phyloP scores from a whole-genome alignment of 129 eudicot species.

The Mikania micrantha region DNA sequence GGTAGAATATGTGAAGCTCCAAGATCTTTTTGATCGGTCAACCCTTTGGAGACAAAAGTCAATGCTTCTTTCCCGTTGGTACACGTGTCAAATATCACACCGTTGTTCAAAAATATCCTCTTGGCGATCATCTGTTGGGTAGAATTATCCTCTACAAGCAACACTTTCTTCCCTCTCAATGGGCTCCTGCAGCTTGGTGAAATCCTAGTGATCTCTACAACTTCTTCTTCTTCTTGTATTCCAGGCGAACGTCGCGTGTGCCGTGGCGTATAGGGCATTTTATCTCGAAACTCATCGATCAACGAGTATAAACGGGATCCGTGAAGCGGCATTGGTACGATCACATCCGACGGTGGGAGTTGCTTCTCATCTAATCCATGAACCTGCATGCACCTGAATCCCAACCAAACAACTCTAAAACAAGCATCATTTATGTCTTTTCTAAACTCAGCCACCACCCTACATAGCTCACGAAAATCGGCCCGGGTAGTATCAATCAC shows the following conservation, averaged over 20 bases:
- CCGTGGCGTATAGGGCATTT: not conserved
- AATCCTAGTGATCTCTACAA: slow-evolving; percentile 12
- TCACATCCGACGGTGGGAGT: slow-evolving; percentile 46
- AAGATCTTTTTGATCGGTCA: slow-evolving; percentile 18
- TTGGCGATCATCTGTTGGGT: slow-evolving; percentile 26
- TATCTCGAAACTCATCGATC: slow-evolving; percentile 39
- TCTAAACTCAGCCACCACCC: slow-evolving; percentile 56
- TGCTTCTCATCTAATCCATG: slow-evolving; percentile 43
- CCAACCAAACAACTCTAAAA: slow-evolving; percentile 56
- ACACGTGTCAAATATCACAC: slow-evolving; percentile 27
- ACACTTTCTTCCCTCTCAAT: slow-evolving; percentile 33
- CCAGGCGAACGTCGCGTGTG: not conserved
- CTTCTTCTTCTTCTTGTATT: not conserved
- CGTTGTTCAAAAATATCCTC: slow-evolving; percentile 16
- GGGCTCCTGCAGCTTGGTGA: slow-evolving; percentile 13
- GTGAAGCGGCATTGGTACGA: slow-evolving; percentile 55
- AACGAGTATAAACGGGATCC: slow-evolving; percentile 50
- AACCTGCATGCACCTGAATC: slow-evolving; percentile 24
- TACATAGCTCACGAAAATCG: slow-evolving; percentile 27
- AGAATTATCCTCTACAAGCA: slow-evolving; percentile 36
- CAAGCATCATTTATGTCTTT: slow-evolving; percentile 20
- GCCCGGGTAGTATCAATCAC: slow-evolving; percentile 49
- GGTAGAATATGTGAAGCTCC: slow-evolving; percentile 30
- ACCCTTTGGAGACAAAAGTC: slow-evolving; percentile 24
- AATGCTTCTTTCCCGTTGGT: slow-evolving; percentile 41